Conservation (phyloP, 2,329 filamentous ascomycete species). For the Waltergamsia citrina region DNA sequence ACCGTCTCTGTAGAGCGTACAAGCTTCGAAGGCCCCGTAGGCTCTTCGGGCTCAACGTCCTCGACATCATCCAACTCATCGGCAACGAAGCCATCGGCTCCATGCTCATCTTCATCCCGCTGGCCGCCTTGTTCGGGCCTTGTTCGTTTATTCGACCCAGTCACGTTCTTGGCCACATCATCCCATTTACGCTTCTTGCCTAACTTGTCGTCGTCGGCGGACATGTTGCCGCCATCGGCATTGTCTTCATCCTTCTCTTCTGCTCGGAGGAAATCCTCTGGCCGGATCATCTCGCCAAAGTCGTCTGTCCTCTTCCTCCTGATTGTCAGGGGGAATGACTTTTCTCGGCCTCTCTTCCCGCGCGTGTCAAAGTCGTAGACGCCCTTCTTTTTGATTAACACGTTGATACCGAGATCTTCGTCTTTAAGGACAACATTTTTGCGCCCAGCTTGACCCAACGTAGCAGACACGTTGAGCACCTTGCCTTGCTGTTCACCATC, state of each 20-base stretch:
- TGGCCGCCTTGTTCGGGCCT: conserved; percentile 35
- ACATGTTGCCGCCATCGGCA: conserved; percentile 33
- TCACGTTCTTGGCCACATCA: conserved; percentile 36
- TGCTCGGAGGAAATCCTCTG: conserved; percentile 86
- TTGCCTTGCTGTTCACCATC: conserved; percentile 88
- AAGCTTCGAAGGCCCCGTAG: conserved; percentile 64
- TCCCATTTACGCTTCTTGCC: conserved; percentile 96
- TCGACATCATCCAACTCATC: conserved; percentile 52
- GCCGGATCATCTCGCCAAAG: conserved; percentile 86
- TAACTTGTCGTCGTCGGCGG: conserved; percentile 49
- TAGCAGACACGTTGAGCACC: conserved; percentile 79
- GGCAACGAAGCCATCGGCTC: conserved; percentile 25
- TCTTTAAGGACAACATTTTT: conserved; percentile 83
- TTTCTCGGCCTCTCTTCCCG: conserved; percentile 83
- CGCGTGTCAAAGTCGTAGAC: conserved; percentile 92
- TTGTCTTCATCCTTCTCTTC: conserved; percentile 79
- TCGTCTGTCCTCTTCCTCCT: conserved; percentile 76
- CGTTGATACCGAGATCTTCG: conserved; percentile 84
- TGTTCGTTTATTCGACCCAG: conserved; percentile 49
- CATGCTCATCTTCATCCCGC: conserved; percentile 24
- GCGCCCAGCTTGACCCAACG: conserved; percentile 71
- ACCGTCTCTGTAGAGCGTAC: conserved; percentile 55
- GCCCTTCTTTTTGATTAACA: conserved; percentile 78
- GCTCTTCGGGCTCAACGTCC: conserved; percentile 40
- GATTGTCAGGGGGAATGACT: conserved; percentile 81